Percentiles rank a stretch among this genome's conserved stretches.
Conservation (phyloP, 768 basidiomycete species). For the Boletus vermiculosoides region DNA sequence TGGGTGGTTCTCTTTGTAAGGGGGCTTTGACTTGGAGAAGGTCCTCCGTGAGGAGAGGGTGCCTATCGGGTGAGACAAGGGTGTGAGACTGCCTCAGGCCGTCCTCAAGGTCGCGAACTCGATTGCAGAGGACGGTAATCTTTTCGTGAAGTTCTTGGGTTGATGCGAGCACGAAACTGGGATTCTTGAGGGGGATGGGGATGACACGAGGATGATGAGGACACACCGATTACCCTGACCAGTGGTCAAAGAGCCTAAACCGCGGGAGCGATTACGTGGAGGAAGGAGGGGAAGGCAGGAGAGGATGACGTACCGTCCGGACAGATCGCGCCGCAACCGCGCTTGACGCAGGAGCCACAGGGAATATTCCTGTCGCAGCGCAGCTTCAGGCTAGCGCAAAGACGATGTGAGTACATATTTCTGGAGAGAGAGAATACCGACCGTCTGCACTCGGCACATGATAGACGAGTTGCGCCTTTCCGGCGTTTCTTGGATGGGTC, state of each 20-base stretch:
- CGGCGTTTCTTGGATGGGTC: slow-evolving; percentile 54
- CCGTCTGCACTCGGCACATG: slow-evolving; percentile 81
- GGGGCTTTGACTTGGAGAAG: slow-evolving; percentile 75
- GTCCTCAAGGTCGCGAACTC: slow-evolving; percentile 78
- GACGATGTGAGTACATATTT: neutral
- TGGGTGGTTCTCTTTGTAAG: slow-evolving; percentile 61
- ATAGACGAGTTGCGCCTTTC: slow-evolving; percentile 73
- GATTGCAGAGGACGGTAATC: slow-evolving; percentile 67
- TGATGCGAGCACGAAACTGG: slow-evolving; percentile 74
- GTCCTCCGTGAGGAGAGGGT: slow-evolving; percentile 70
- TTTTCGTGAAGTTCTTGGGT: slow-evolving; percentile 83
- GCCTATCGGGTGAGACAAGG: slow-evolving; percentile 54
- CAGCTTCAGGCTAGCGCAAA: slow-evolving; percentile 27
- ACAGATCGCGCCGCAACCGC: slow-evolving; percentile 78
- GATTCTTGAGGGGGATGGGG: slow-evolving; percentile 2
- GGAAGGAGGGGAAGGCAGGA: slow-evolving; percentile 11
- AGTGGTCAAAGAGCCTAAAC: slow-evolving; percentile 70
- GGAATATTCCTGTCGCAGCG: slow-evolving; percentile 73
- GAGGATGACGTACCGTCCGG: slow-evolving; percentile 59
- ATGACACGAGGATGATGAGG: neutral
- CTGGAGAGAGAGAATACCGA: slow-evolving; percentile 22
- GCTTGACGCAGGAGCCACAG: slow-evolving; percentile 78
- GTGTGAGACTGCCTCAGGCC: slow-evolving; percentile 59
- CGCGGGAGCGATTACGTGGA: slow-evolving; percentile 18
- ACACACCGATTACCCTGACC: slow-evolving; percentile 77